Conservation (phyloP, 2,329 filamentous ascomycete species). For the Phaeosphaeriaceae sp. region DNA sequence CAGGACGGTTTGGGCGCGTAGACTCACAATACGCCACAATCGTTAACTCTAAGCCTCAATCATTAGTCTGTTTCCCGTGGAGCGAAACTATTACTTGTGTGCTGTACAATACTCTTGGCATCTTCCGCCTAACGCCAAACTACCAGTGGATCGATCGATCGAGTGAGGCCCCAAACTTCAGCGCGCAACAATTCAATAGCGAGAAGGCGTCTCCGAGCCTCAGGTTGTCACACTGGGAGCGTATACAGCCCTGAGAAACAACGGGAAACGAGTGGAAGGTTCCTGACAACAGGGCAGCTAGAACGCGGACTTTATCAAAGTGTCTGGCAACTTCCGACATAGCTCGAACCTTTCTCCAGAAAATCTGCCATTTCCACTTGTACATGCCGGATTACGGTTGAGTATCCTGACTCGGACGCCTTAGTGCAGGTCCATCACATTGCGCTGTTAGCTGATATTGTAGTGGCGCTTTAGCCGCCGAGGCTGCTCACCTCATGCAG, state of each 20-base stretch:
- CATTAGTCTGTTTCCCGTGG: not conserved
- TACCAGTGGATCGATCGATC: not conserved
- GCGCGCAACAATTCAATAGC: not conserved
- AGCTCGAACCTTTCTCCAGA: not conserved
- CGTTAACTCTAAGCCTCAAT: not conserved
- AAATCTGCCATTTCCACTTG: not conserved
- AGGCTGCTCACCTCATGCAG: slow-evolving; percentile 14
- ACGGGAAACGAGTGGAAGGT: not conserved
- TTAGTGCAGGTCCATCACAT: not conserved
- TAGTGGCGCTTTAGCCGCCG: slow-evolving; percentile 22
- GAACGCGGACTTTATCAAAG: not conserved
- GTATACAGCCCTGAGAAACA: not conserved
- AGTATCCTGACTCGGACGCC: not conserved
- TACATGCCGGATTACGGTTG: not conserved
- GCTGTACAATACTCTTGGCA: not conserved
- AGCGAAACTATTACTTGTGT: not conserved
- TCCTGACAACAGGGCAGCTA: not conserved
- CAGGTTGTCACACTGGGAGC: not conserved
- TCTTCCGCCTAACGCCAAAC: not conserved
- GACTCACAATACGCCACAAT: not conserved
- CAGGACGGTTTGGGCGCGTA: no score
- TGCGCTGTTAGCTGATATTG: not conserved
- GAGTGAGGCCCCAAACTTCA: not conserved
- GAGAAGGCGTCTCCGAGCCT: not conserved
- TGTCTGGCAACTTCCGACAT: not conserved